Percentiles rank a stretch among this genome's conserved stretches.
Conservation (phyloP, 495 filamentous ascomycete genomes). For the Rostrohypoxylon terebratum region DNA sequence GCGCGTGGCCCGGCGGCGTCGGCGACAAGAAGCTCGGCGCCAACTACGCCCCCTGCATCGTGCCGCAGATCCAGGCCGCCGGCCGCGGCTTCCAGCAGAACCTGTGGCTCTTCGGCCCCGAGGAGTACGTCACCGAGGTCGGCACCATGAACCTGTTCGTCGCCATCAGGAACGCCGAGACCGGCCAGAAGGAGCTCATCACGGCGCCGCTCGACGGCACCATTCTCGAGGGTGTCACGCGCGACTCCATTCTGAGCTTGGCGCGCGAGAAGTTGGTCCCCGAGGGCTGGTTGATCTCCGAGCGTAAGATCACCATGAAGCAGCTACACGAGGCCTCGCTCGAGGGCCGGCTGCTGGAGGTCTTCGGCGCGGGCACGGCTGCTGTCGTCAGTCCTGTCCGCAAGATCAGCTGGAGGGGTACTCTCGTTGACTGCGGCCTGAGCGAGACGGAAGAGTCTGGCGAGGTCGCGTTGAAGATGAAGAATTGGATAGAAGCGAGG, state of each 20-base stretch:
- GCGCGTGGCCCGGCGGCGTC: constrained; percentile 96
- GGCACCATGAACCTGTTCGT: constrained; percentile 99
- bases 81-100: constrained; percentile 96
- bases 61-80: constrained; percentile 91
- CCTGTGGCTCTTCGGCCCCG: constrained; percentile 94
- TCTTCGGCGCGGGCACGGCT: constrained; percentile 93
- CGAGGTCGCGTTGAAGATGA: constrained; percentile 84
- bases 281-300: constrained; percentile 88
- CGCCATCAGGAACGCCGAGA: constrained; percentile 80
- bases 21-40: constrained; percentile 98
- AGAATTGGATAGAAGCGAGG: constrained; percentile 93
- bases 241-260: constrained; percentile 85
- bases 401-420: constrained; percentile 84
- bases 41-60: constrained; percentile 96
- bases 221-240: constrained; percentile 94
- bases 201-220: constrained; percentile 96
- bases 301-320: constrained; percentile 89
- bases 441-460: constrained; percentile 83
- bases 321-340: constrained; percentile 81
- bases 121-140: constrained; percentile 94
- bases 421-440: constrained; percentile 81
- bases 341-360: constrained; percentile 89
- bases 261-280: constrained; percentile 83
- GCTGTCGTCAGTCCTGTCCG: constrained; percentile 86
- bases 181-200: constrained; percentile 87